These are phyloP conservation scores for Kokia cookei DNA, from an alignment of 441 rosid species.

Conservation along the genomic window DNA sequence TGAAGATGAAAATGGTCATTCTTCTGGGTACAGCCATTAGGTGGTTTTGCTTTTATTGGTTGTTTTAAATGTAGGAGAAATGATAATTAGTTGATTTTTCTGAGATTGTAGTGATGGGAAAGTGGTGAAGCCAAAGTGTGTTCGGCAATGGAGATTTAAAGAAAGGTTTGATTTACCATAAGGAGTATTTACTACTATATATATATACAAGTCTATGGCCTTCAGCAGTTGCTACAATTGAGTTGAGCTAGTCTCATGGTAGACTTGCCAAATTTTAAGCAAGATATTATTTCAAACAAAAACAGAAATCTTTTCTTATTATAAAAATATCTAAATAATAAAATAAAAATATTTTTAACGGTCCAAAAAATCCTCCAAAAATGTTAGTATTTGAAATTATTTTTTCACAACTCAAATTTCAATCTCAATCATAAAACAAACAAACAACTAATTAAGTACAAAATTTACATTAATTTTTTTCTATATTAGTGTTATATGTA, in stretches of 20 bases:
- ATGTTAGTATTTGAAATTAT: no score
- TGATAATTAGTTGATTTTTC: not conserved
- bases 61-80: not conserved
- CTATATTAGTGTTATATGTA: no score
- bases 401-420: no score
- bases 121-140: not conserved
- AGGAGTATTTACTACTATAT: not conserved
- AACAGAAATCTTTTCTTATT: no score
- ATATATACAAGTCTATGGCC: not conserved
- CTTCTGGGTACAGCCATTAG: conserved; percentile 22
- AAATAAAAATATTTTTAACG: no score
- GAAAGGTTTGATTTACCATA: not conserved
- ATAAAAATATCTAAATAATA: no score
- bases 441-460: no score
- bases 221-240: not conserved
- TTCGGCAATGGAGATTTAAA: not conserved
- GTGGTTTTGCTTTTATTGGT: not conserved
- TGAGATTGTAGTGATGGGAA: not conserved
- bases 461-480: no score
- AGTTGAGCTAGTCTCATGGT: conserved; percentile 18
- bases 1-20: conserved; percentile 1
- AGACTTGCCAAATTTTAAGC: not conserved
- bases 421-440: no score
- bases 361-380: no score
- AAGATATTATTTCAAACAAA: no score